Conservation (phyloP, 2,329 filamentous ascomycete species). For the Diaporthe velutina region DNA sequence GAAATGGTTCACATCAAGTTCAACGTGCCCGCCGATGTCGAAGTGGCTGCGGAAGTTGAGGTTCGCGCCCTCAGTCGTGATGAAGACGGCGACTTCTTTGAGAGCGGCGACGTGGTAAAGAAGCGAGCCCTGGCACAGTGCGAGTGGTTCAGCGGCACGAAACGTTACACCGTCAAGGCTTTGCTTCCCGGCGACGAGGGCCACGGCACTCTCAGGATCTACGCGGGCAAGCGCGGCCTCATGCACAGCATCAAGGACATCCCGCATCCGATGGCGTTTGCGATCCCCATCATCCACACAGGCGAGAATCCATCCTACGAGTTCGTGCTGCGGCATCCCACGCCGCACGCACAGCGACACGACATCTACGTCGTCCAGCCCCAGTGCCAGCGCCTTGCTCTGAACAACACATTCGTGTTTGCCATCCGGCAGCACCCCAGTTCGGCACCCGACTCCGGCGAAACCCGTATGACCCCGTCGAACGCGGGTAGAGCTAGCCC, state of each 20-base stretch:
- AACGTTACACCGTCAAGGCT: slow-evolving; percentile 94
- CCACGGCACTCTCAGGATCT: slow-evolving; percentile 87
- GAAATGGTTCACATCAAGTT: slow-evolving; percentile 94
- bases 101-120: slow-evolving; percentile 87
- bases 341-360: slow-evolving; percentile 95
- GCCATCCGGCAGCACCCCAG: slow-evolving; percentile 90
- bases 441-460: slow-evolving; percentile 57
- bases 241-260: slow-evolving; percentile 99
- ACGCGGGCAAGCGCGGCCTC: slow-evolving; percentile 91
- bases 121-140: slow-evolving; percentile 92
- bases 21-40: slow-evolving; percentile 88
- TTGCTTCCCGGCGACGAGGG: slow-evolving; percentile 93
- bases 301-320: slow-evolving; percentile 96
- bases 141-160: slow-evolving; percentile 89
- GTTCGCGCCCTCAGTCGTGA: slow-evolving; percentile 84
- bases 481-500: slow-evolving; percentile 66
- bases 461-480: slow-evolving; percentile 57
- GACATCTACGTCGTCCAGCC: slow-evolving; percentile 98
- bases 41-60: slow-evolving; percentile 93
- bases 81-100: slow-evolving; percentile 90
- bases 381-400: slow-evolving; percentile 86
- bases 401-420: slow-evolving; percentile 99
- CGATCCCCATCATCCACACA: slow-evolving; percentile 89
- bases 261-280: slow-evolving; percentile 89
- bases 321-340: slow-evolving; percentile 93